Evolutionary conservation across 169 alveolate species (phyloP).

Genomic region (Cryptosporidium bovis): DNA sequence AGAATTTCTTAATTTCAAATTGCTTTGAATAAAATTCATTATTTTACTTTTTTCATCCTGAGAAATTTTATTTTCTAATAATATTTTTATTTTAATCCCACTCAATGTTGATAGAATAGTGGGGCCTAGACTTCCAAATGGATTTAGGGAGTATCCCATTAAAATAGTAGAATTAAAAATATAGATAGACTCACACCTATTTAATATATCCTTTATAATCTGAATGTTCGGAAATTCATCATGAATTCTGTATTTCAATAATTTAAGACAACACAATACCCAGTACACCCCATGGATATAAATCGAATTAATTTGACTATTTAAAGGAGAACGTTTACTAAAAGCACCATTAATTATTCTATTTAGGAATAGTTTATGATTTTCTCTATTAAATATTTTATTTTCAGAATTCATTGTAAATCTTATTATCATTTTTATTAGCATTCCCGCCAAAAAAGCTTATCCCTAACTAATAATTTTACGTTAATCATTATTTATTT

Average conservation of each 20-base stretch:
- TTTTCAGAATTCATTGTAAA: not conserved
- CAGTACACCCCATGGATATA: conserved; percentile 52
- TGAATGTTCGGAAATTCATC: not conserved
- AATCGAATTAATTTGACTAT: conserved; percentile 32
- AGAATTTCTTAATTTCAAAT: not conserved
- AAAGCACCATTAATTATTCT: not conserved
- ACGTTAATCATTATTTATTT: not conserved
- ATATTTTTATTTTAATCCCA: conserved; percentile 26
- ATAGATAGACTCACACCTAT: conserved; percentile 16
- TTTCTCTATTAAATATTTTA: conserved; percentile 18
- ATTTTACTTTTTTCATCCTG: conserved; percentile 8
- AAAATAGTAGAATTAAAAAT: not conserved
- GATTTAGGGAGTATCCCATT: conserved; percentile 18
- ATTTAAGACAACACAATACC: conserved; percentile 20
- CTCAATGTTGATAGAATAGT: conserved; percentile 44
- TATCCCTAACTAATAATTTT: not conserved
- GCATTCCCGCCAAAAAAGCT: conserved; percentile 4
- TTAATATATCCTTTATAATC: conserved; percentile 2
- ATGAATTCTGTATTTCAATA: conserved; percentile 1
- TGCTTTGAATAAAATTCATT: conserved; percentile 3
- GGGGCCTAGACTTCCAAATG: conserved; percentile 16
- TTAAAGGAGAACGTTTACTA: not conserved
- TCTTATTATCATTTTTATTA: not conserved
- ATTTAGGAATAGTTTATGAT: conserved; percentile 19
- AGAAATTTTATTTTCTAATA: not conserved